Percentiles rank a stretch among this genome's conserved stretches.
Evolutionary conservation across 2,329 filamentous ascomycete genomes (phyloP).

Genomic region (Myriosclerotinia curreyana): DNA sequence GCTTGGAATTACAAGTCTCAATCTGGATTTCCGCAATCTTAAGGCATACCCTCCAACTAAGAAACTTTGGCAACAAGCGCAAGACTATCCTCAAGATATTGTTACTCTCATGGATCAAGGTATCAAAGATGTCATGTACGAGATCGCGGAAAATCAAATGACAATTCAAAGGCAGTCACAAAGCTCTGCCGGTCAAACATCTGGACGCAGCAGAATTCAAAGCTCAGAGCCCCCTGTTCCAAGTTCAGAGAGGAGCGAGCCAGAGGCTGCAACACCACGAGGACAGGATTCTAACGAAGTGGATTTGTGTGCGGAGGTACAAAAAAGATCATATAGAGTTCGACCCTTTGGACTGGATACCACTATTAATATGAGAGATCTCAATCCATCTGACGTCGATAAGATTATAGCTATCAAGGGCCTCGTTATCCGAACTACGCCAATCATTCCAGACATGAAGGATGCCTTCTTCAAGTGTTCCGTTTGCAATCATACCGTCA

Average conservation of each 20-base stretch:
- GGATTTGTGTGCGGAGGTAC: conserved; percentile 73
- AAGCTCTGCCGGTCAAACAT: conserved; percentile 49
- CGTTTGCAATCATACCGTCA: conserved; percentile 85
- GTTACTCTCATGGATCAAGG: conserved; percentile 95
- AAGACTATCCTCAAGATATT: conserved; percentile 93
- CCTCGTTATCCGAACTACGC: conserved; percentile 90
- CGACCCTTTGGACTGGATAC: conserved; percentile 85
- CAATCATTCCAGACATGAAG: conserved; percentile 98
- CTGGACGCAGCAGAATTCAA: conserved; percentile 47
- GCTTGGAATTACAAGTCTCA: conserved; percentile 78
- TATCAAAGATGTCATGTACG: conserved; percentile 89
- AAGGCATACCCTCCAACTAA: conserved; percentile 88
- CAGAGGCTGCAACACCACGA: conserved; percentile 44
- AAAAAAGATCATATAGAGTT: conserved; percentile 77
- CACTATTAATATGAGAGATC: conserved; percentile 84
- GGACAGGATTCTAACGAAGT: conserved; percentile 51
- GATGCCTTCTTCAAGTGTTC: conserved; percentile 97
- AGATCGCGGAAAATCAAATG: conserved; percentile 79
- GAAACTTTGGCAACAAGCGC: conserved; percentile 93
- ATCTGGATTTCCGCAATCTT: conserved; percentile 83
- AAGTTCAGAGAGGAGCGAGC: conserved; percentile 70
- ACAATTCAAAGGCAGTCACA: conserved; percentile 62
- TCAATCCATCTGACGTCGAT: conserved; percentile 96
- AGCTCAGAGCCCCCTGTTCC: conserved; percentile 77
- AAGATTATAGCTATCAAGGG: conserved; percentile 94